Evolutionary conservation across 2,329 filamentous ascomycete genomes (phyloP).

Genomic region (Exophiala sp.): DNA sequence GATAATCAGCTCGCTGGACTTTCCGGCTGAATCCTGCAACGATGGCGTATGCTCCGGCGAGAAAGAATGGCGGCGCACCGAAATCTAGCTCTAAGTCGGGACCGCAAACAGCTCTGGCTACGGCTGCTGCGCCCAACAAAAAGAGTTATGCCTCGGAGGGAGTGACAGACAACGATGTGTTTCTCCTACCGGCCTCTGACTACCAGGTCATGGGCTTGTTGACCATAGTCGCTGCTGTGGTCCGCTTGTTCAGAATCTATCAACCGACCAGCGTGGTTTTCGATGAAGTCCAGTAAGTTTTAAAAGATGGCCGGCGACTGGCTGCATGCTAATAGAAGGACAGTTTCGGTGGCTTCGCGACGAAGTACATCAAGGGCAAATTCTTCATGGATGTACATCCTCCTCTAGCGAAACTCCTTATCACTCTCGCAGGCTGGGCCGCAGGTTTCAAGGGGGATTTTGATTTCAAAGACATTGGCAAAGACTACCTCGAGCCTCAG

Average conservation of each 20-base stretch:
- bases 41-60: slow-evolving; percentile 12
- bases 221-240: slow-evolving; percentile 67
- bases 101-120: slow-evolving; percentile 23
- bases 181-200: slow-evolving; percentile 75
- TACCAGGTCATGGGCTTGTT: slow-evolving; percentile 69
- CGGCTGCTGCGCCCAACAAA: slow-evolving; percentile 27
- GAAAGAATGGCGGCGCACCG: slow-evolving; percentile 12
- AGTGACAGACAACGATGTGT: slow-evolving; percentile 82
- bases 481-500: slow-evolving; percentile 90
- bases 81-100: slow-evolving; percentile 5
- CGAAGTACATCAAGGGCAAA: slow-evolving; percentile 97
- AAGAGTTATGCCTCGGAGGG: slow-evolving; percentile 45
- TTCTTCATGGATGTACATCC: slow-evolving; percentile 99
- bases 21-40: background rate
- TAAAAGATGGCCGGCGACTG: background rate
- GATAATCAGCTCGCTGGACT: background rate
- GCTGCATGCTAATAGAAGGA: slow-evolving; percentile 9
- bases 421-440: slow-evolving; percentile 88
- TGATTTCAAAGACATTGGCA: slow-evolving; percentile 99
- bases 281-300: slow-evolving; percentile 92
- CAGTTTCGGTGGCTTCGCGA: slow-evolving; percentile 95
- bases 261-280: slow-evolving; percentile 96
- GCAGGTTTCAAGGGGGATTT: slow-evolving; percentile 94
- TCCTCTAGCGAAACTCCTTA: slow-evolving; percentile 90
- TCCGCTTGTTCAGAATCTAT: slow-evolving; percentile 92